phyloP scores from a whole-genome alignment of 129 eudicot species.

The Helianthus tuberosus region DNA sequence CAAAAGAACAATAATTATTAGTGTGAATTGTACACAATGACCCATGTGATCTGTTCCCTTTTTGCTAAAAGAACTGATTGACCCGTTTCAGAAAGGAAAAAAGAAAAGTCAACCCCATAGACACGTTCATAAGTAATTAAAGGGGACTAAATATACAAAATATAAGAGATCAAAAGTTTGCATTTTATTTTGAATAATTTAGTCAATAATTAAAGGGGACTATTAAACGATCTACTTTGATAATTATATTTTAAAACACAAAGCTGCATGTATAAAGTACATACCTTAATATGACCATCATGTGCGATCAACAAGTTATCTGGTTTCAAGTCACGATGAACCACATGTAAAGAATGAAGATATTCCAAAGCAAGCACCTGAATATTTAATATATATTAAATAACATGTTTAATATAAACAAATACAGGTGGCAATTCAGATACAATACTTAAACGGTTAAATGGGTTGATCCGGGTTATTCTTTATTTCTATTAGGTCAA shows the following conservation, averaged over 20 bases:
- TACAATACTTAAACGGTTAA: too few relatives aligned
- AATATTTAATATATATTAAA: conserved; percentile 4
- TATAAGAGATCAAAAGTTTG: neutral
- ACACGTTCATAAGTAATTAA: neutral
- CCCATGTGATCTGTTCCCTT: neutral
- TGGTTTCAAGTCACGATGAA: conserved; percentile 97
- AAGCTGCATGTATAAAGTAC: conserved; percentile 20
- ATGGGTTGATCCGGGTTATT: neutral
- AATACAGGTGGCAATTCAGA: neutral
- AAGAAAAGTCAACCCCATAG: neutral
- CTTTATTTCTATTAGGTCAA: neutral
- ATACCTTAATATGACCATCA: conserved; percentile 97
- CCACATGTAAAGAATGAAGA: conserved; percentile 87
- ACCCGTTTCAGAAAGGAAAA: neutral
- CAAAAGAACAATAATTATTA: conserved; percentile 9
- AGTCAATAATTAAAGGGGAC: neutral
- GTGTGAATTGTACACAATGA: neutral
- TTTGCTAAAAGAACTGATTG: neutral
- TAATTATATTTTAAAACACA: conserved; percentile 1
- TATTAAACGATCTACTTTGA: neutral
- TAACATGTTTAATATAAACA: conserved; percentile 14
- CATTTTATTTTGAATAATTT: conserved; percentile 5
- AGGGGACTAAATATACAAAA: conserved; percentile 2
- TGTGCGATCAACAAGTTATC: conserved; percentile 97
- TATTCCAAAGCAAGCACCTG: conserved; percentile 99